phyloP scores from a whole-genome alignment of 371 early-diverging fungal genomes.

The Rhizopus sp. region DNA sequence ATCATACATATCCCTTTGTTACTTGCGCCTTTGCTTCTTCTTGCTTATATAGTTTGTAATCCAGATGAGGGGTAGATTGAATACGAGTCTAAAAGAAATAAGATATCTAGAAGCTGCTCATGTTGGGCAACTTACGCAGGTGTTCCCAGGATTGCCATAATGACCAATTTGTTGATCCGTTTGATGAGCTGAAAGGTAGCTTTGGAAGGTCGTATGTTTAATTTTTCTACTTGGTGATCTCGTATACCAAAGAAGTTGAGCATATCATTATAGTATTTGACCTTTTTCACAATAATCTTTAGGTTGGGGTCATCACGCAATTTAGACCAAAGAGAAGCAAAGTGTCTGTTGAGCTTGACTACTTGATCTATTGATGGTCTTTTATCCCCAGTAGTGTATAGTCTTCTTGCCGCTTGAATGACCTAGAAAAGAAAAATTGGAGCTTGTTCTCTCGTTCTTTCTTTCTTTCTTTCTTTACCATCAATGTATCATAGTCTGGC shows the following conservation, averaged over 20 bases:
- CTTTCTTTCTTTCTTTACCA: conserved; percentile 46
- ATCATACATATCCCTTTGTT: neutral
- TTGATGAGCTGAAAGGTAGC: conserved; percentile 68
- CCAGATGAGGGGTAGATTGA: conserved; percentile 79
- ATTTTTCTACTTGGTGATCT: conserved; percentile 93
- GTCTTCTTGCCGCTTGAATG: conserved; percentile 89
- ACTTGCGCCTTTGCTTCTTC: conserved; percentile 71
- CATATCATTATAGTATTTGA: conserved; percentile 84
- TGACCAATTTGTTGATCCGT: conserved; percentile 64
- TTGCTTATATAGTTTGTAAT: conserved; percentile 70
- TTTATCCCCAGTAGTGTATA: conserved; percentile 74
- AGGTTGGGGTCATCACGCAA: conserved; percentile 77
- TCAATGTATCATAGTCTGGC: conserved; percentile 91
- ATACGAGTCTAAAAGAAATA: conserved; percentile 50
- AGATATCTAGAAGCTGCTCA: neutral
- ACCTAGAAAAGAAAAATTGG: conserved; percentile 44
- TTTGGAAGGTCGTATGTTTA: conserved; percentile 64
- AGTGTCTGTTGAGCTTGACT: conserved; percentile 84
- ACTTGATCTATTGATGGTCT: conserved; percentile 77
- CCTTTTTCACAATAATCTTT: conserved; percentile 58
- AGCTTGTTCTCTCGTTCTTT: neutral
- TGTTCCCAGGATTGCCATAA: conserved; percentile 74
- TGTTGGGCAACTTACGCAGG: conserved; percentile 71
- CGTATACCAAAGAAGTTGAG: conserved; percentile 88
- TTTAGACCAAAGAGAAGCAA: conserved; percentile 78